A percentile compares a stretch with the other conserved stretches of the same genome.
phyloP scores from a whole-genome alignment of 164 flowering plant species.

The Stephania cephalantha region DNA sequence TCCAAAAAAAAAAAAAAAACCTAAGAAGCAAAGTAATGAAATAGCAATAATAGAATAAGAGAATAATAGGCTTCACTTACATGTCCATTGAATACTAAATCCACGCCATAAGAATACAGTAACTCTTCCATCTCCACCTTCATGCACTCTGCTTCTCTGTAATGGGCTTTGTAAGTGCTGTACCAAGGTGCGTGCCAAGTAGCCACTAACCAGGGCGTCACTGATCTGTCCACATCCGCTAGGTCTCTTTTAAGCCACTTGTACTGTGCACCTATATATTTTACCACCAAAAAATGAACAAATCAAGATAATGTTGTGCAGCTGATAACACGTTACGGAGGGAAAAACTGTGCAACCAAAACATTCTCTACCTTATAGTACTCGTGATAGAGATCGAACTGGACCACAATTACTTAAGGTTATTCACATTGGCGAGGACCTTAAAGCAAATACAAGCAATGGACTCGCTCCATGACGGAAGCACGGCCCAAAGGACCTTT shows the following conservation, averaged over 20 bases:
- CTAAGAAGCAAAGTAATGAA: neutral
- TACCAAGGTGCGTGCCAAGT: conserved; percentile 97
- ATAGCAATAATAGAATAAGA: neutral
- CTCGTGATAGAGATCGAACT: neutral
- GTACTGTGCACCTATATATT: conserved; percentile 56
- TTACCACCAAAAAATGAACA: neutral
- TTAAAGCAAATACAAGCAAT: too few species aligned
- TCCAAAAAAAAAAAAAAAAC: neutral
- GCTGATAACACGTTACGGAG: neutral
- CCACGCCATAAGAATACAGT: conserved; percentile 68
- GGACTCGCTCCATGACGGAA: too few species aligned
- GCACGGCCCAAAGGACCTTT: neutral
- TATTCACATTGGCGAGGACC: too few species aligned
- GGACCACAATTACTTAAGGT: neutral
- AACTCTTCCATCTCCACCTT: conserved; percentile 77
- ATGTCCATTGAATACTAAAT: conserved; percentile 88
- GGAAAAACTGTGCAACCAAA: neutral
- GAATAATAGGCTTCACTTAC: conserved; percentile 35
- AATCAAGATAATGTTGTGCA: neutral
- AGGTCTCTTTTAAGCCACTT: conserved; percentile 77
- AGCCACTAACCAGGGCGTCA: conserved; percentile 92
- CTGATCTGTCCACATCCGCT: conserved; percentile 58
- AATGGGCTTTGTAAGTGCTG: conserved; percentile 70
- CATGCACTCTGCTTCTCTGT: conserved; percentile 96
- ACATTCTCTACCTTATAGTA: neutral